Conservation (phyloP, 202 grass and related monocot species). For the Schoenoplectus triqueter region DNA sequence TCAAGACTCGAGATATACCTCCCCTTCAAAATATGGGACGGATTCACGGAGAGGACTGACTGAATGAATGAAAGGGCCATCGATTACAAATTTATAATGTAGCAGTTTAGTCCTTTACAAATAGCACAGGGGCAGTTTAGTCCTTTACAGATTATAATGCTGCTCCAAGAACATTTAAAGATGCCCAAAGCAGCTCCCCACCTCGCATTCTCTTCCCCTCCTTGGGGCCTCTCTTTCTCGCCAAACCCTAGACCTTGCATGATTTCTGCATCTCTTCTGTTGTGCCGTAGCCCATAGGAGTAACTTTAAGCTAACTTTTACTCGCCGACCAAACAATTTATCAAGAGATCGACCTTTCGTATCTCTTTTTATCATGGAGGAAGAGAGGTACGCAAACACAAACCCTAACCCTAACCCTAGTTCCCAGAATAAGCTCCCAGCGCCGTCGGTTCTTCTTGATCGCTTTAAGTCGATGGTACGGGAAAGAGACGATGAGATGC, state of each 20-base stretch:
- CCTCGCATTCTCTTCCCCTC: slow-evolving; percentile 27
- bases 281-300: not conserved
- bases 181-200: too few relatives aligned
- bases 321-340: not conserved
- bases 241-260: slow-evolving; percentile 45
- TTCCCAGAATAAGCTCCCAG: slow-evolving; percentile 40
- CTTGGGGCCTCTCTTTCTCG: slow-evolving; percentile 43
- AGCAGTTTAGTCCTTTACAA: too few relatives aligned
- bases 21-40: too few relatives aligned
- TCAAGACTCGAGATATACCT: too few relatives aligned
- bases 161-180: too few relatives aligned
- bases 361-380: slow-evolving; percentile 33
- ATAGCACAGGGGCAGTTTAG: too few relatives aligned
- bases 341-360: not conserved
- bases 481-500: slow-evolving; percentile 46
- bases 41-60: too few relatives aligned
- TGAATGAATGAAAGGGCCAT: too few relatives aligned
- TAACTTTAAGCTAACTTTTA: not conserved
- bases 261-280: not conserved
- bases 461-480: slow-evolving; percentile 42
- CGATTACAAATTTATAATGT: too few relatives aligned
- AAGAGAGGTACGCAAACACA: slow-evolving; percentile 26
- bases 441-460: slow-evolving; percentile 22
- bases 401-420: slow-evolving; percentile 51
- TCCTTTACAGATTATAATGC: too few relatives aligned